phyloP scores from a whole-genome alignment of 1,284 basidiomycete species.

The Chondrostereum purpureum region DNA sequence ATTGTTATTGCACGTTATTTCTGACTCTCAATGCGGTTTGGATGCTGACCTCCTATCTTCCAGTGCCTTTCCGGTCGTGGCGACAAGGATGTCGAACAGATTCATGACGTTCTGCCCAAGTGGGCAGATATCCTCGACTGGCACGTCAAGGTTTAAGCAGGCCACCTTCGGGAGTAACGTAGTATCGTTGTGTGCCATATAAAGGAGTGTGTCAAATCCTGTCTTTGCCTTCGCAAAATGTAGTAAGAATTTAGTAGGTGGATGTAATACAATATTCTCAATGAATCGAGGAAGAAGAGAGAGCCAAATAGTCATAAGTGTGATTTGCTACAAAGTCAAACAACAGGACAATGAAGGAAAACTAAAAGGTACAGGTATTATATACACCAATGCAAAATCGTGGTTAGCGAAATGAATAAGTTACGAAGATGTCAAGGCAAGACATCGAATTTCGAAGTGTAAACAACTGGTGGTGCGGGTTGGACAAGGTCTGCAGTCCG shows the following conservation, averaged over 20 bases:
- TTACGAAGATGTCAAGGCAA: background rate
- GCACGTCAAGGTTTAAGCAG: slow-evolving; percentile 50
- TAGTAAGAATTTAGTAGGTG: no score
- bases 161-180: background rate
- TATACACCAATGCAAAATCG: no score
- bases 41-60: slow-evolving; percentile 4
- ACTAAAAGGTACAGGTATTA: no score
- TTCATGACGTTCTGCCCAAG: slow-evolving; percentile 78
- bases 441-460: background rate
- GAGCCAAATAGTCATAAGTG: no score
- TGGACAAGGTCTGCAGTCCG: background rate
- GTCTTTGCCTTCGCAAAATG: no score
- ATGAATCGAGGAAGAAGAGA: no score
- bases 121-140: slow-evolving; percentile 89
- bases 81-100: slow-evolving; percentile 93
- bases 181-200: no score
- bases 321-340: no score
- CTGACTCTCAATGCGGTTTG: background rate
- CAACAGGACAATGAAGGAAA: no score
- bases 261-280: no score
- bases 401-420: background rate
- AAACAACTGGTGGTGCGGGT: background rate
- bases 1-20: slow-evolving; percentile 75
- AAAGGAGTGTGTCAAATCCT: no score
- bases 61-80: slow-evolving; percentile 87